Base-by-base conservation (phyloP, 345 rosid species). In the Eucalyptus erythrocorys region DNA sequence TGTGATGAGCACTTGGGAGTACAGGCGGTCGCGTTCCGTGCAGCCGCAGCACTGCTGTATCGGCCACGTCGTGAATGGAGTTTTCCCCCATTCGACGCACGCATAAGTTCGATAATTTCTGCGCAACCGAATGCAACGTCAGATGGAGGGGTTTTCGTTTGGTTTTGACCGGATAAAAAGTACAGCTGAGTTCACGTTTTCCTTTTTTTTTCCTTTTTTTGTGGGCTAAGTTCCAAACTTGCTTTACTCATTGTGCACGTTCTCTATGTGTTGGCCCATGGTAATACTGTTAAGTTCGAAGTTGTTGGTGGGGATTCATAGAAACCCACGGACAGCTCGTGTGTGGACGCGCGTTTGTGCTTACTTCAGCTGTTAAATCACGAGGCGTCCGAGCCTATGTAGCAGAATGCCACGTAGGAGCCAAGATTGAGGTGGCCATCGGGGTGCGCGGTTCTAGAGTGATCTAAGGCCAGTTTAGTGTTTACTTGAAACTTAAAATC, bases 371-470 rank as follows among this genome's bases (percentile, higher is more conserved):
- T 76, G 45, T 76, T 76, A 76, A 43, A 19, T 76, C 82, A 37
- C 24, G 14, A 21, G 27, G 14, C 5, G 13, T 37, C 82, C 82
- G 7, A 76, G 21, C 47, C 47, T 34, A 34, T 34, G 80, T 1
- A 68, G 80, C 21, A 34, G 80, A 68, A 68, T 8, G 80, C 26
- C 80, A 68, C 42, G 43, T 34, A 40, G 12, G 42, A 37, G 43
- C 26, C 10, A 3, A 68, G 43, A 68, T 34, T 17, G 80, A 34
- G 0, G 1, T 59, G 13, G 68, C 8, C 68, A 59, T 9, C 0
- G 3, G 61, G 30, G 61, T 24, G 61, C 24, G 13, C 6, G 3
- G 0, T 24, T 55, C 6, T 26, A 55, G 3, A 0, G 30, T 1
- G 30, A 55, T 55, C 0, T 4, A 55, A 24, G 1, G 1, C 24